Evolutionary conservation across 306 rosid genomes (phyloP).

Genomic region (Fagus sylvatica): DNA sequence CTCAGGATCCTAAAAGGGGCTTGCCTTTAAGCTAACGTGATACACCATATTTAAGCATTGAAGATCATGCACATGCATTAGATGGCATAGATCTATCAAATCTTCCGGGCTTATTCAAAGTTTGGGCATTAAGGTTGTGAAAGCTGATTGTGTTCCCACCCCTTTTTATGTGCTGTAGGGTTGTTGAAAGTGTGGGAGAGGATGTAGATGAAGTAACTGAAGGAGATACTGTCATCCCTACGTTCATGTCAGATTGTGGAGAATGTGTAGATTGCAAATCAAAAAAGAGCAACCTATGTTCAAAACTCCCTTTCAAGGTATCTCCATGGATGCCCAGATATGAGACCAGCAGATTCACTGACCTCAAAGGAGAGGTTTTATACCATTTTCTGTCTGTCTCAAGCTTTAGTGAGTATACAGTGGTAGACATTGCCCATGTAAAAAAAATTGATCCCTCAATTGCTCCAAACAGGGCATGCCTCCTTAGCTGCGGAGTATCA

Average conservation of each 20-base stretch:
- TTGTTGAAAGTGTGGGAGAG: slow-evolving; percentile 83
- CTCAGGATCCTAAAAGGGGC: not conserved
- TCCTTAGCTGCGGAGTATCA: slow-evolving; percentile 80
- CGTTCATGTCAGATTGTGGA: slow-evolving; percentile 68
- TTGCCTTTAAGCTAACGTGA: not conserved
- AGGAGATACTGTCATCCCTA: slow-evolving; percentile 75
- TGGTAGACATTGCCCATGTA: slow-evolving; percentile 62
- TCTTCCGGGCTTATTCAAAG: too few relatives aligned
- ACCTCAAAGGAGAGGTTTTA: slow-evolving; percentile 57
- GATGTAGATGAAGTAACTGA: slow-evolving; percentile 60
- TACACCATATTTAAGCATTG: not conserved
- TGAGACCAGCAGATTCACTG: slow-evolving; percentile 66
- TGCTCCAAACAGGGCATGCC: slow-evolving; percentile 73
- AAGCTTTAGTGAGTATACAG: slow-evolving; percentile 84
- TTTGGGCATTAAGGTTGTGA: too few relatives aligned
- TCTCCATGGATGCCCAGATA: slow-evolving; percentile 66
- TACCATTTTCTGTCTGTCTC: slow-evolving; percentile 70
- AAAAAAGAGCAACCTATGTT: slow-evolving; percentile 68
- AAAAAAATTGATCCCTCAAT: slow-evolving; percentile 51
- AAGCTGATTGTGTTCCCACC: too few relatives aligned
- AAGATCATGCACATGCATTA: not conserved
- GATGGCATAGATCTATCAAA: too few relatives aligned
- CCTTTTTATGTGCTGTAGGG: slow-evolving; percentile 31
- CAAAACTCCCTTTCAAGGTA: slow-evolving; percentile 55
- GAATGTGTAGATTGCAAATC: slow-evolving; percentile 77